These are phyloP conservation scores for Elongisporangium prolatum DNA, from an alignment of 352 stramenopile genomes.

Conservation along the genomic window DNA sequence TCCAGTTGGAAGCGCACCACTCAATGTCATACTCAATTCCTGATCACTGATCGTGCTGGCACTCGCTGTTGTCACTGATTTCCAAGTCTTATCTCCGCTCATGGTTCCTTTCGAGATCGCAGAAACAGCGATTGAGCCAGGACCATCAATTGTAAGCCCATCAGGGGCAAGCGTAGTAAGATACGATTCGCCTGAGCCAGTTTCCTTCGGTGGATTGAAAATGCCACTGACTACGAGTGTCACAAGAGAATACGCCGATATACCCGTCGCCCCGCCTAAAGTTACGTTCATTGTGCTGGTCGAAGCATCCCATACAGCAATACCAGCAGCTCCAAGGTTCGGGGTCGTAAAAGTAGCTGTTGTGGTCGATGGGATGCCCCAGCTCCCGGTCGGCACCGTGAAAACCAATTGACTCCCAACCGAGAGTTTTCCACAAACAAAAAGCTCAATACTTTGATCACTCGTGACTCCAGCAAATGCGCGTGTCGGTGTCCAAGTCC, in stretches of 20 bases:
- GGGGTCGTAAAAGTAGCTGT: constrained; percentile 28
- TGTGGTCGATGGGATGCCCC: constrained; percentile 21
- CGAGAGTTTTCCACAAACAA: constrained; percentile 30
- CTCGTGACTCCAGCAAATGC: constrained; percentile 44
- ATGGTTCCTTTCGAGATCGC: constrained; percentile 31
- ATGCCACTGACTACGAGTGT: constrained; percentile 27
- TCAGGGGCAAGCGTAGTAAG: constrained; percentile 31
- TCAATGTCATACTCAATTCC: constrained; percentile 32
- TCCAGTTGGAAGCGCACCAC: constrained; percentile 41
- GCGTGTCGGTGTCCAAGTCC: constrained; percentile 34
- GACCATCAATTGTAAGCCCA: constrained; percentile 40
- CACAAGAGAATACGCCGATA: constrained; percentile 26
- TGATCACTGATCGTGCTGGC: constrained; percentile 58
- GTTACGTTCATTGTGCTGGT: constrained; percentile 28
- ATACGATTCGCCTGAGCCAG: constrained; percentile 28
- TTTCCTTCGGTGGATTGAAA: constrained; percentile 53
- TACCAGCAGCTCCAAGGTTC: constrained; percentile 21
- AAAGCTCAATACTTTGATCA: constrained; percentile 41
- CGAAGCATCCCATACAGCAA: constrained; percentile 24
- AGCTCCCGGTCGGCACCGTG: constrained; percentile 34
- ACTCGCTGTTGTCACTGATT: constrained; percentile 28
- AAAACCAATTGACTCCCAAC: constrained; percentile 38
- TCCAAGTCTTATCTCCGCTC: constrained; percentile 27
- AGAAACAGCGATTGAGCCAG: constrained; percentile 35
- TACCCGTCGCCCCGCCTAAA: constrained; percentile 13